Conservation (phyloP, 1,284 basidiomycete genomes). For the Wolfiporia cocos region DNA sequence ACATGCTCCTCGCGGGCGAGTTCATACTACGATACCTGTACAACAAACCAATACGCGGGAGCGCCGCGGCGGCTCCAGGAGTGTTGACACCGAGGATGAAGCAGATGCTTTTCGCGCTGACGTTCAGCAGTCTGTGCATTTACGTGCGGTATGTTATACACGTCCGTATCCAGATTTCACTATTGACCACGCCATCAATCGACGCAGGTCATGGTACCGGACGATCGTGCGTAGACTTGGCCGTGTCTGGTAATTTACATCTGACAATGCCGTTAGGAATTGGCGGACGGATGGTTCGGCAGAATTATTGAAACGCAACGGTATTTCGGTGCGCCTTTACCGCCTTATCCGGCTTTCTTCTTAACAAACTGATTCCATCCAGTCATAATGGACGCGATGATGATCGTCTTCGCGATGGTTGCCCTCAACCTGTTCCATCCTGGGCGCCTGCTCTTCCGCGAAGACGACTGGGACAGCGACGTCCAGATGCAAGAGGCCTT, state of each 20-base stretch:
- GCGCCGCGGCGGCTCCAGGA: neutral
- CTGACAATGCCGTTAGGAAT: too few species aligned
- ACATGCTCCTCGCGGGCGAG: constrained; percentile 35
- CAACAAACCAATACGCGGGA: constrained; percentile 30
- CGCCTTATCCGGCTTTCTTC: too few species aligned
- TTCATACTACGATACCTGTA: constrained; percentile 37
- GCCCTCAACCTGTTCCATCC: constrained; percentile 4
- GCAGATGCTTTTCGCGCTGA: neutral
- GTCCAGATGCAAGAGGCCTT: too few species aligned
- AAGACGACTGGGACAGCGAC: neutral
- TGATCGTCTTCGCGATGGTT: constrained; percentile 5
- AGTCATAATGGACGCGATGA: constrained; percentile 5
- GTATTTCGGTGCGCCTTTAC: constrained; percentile 45
- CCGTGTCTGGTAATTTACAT: too few species aligned
- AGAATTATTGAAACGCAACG: constrained; percentile 45
- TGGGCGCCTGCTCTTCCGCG: constrained; percentile 1
- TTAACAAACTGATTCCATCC: too few species aligned
- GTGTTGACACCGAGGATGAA: neutral
- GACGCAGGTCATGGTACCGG: constrained; percentile 38
- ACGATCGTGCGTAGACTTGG: too few species aligned
- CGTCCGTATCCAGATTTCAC: too few species aligned
- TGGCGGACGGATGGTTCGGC: constrained; percentile 48
- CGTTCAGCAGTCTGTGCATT: neutral
- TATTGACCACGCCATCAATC: too few species aligned
- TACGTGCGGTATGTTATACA: neutral